Evolutionary conservation across 352 stramenopile genomes (phyloP), one percentile per base, ranked within the genome.

Genomic region (Elongisporangium senticosum): DNA sequence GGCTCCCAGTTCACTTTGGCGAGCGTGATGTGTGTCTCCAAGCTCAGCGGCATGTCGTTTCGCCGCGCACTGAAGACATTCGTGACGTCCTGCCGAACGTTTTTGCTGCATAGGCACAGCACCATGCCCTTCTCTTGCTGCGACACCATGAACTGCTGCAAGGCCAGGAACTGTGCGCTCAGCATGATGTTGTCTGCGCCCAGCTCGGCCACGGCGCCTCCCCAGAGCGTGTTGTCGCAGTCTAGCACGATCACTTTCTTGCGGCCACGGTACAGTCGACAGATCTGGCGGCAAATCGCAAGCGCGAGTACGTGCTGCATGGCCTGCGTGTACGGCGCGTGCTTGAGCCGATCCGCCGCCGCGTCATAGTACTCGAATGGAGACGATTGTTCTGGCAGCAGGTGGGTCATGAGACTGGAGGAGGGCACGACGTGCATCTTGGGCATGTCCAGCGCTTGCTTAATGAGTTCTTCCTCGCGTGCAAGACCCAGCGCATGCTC

Each of bases 221-320:
- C 69, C 82, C 82, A 92, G 2, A 92, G 51, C 3, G 82, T 92
- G 51, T 92, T 87, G 58, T 92, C 82, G 55, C 82, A 91, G 58
- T 91, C 82, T 2, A 91, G 71, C 21, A 89, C 79, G 40, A 91
- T 67, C n/a, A 87, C 78, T 71, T 91, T 89, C 43, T 87, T 85
- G 14, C 24, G 55, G 40, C 62, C 65, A 33, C 67, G 70, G 48
- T 71, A 72, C 13, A 89, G 55, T 2, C 74, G 72, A n/a, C 65
- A 74, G 56, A 89, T 76, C 22, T 86, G 76, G 20, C 82, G 70
- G 8, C 67, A 74, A 7, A 82, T 47, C 26, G 63, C 63, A 5
- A 88, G 62, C 51, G 71, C 67, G 20, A 91, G 26, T 2, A 74
- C 57, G 37, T 86, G 72, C 37, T 79, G 65, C 82, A 91, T 91